Evolutionary conservation across 139 green algal species (phyloP), one percentile per base, ranked within the genome.

Genomic region (Coccomyxa sp.): DNA sequence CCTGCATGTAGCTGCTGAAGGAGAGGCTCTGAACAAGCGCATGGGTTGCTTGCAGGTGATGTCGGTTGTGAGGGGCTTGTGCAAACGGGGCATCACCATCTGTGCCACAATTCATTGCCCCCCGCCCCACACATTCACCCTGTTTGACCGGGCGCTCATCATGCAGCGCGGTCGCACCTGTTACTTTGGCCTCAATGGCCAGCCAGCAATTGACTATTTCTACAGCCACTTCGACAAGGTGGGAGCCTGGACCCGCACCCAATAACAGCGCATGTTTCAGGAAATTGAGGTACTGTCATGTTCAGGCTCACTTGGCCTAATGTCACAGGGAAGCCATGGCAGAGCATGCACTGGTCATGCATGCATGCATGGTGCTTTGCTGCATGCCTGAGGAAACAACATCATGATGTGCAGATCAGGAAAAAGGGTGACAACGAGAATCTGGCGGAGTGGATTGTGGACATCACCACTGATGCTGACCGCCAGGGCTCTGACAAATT

Each of bases 51-150:
- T 71, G n/a, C 76, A 95, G 74, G 91, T 95, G 28, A 92, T 90
- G 75, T 14, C n/a, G 0, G 71, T 88, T 14, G 79, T 91, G 32
- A 85, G 84, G 68, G 67, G 25, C 27, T 71, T 91, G 76, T 74
- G 82, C 15, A 71, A 25, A 10, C 15, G 60, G 13, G 88, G 90
- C 57, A 89, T 94, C 38, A 94, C 93, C 58, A 88, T 94, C 18
- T 83, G 85, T 18, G 83, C 89, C 67, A 95, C 91, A 84, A 93
- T 96, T 81, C 93, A 96, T 85, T 91, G 83, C 23, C 93, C 93
- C 27, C 88, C 91, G 0, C 86, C 89, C 51, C 92, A 92, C 85
- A 90, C 87, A 67, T 97, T 96, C 85, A 81, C 45, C 23, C 90
- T 96, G 14, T 97, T 96, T 80, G 90, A 96, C 90, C 79, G 85